Evolutionary conservation across 768 basidiomycete genomes (phyloP).

Genomic region (Suillus subalutaceus): DNA sequence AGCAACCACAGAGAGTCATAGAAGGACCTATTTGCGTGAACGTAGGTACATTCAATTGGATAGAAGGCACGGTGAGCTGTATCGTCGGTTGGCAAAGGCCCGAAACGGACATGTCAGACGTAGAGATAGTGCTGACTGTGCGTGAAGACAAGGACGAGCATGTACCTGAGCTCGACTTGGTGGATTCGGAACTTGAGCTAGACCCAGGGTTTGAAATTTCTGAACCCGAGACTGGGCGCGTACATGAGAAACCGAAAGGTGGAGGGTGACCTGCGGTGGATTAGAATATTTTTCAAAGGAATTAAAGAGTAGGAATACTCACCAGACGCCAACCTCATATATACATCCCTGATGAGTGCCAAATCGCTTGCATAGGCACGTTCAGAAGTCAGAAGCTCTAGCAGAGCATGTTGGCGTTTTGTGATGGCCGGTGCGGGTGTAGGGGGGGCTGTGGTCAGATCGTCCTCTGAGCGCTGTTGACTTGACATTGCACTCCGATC

Average conservation of each 20-base stretch:
- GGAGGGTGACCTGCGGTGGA: conserved; percentile 40
- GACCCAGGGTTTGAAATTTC: conserved; percentile 16
- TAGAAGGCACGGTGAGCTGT: background rate
- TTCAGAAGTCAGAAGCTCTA: conserved; percentile 79
- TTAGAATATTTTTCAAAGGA: conserved; percentile 15
- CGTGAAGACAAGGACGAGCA: conserved; percentile 42
- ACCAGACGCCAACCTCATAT: conserved; percentile 81
- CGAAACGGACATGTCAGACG: conserved; percentile 44
- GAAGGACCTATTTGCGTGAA: conserved; percentile 29
- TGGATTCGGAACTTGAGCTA: conserved; percentile 13
- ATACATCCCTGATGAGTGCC: conserved; percentile 73
- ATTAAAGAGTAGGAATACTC: conserved; percentile 28
- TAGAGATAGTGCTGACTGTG: conserved; percentile 51
- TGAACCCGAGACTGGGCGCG: conserved; percentile 27
- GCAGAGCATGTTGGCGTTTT: conserved; percentile 77
- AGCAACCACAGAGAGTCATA: conserved; percentile 46
- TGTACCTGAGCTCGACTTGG: conserved; percentile 38
- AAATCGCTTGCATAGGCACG: conserved; percentile 85
- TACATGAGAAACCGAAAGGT: conserved; percentile 37
- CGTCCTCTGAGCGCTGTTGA: conserved; percentile 26
- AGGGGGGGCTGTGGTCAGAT: conserved; percentile 25
- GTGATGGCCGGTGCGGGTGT: conserved; percentile 44
- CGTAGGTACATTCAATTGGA: conserved; percentile 4
- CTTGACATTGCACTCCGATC: conserved; percentile 17
- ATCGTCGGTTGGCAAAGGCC: background rate